Evolutionary conservation across 2,329 filamentous ascomycete genomes (phyloP), one percentile per base, ranked within the genome.

Genomic region (Phialophora expanda): DNA sequence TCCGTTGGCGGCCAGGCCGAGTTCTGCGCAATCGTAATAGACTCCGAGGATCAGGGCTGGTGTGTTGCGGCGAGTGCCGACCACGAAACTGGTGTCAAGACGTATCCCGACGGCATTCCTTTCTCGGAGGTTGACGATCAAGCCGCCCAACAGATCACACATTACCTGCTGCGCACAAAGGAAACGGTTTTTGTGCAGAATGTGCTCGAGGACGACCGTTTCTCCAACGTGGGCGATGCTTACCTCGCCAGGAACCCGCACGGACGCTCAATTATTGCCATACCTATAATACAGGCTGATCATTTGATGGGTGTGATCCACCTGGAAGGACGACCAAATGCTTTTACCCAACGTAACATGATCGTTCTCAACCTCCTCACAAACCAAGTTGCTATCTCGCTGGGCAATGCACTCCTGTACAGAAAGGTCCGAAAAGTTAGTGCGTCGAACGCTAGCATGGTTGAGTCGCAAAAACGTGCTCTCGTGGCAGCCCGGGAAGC

Each of bases 161-260:
- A 87, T 51, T 89, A 89, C 73, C 83, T 85, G 1, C 78, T 89
- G 67, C 84, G 87, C 20, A 89, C 87, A 68, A 83, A 83, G 62
- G 87, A 89, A 70, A 82, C 82, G n/a, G 85, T 89, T 2, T 86
- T 89, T 58, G 79, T 88, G 12, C 85, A 86, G 62, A 88, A 88
- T 67, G 78, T 89, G 2, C 78, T 88, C 1, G 85, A 89, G 51
- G 87, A 89, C 70, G 87, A 89, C 69, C 82, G 87, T 4, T 89
- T 89, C 70, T 85, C 85, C 22, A 88, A 87, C 63, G 85, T 88
- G 9, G 83, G 81, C 5, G 82, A 85, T 17, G 77, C 82, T 0
- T 89, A 87, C 73, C 77, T 86, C 17, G 78, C 81, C 54, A 78
- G 81, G 53, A 84, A 86, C 69, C 86, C 86, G 0, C 79, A 83